Percentiles rank a stretch among this genome's conserved stretches.
Conservation (phyloP, 1,284 basidiomycete species). For the Trichosporon faecale region DNA sequence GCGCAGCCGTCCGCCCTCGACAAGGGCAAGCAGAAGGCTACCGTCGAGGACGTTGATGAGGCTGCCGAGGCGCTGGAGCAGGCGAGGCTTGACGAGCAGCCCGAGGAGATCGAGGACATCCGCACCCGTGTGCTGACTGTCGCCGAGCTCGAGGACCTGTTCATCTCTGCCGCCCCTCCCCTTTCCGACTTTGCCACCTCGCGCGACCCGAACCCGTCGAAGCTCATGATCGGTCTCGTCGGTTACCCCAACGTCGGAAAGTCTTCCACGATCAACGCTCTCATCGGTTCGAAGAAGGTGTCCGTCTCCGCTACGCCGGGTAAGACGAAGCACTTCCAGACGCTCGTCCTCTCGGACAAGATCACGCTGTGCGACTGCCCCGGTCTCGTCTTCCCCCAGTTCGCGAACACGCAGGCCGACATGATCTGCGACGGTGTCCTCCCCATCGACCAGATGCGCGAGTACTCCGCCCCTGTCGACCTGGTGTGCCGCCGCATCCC, state of each 20-base stretch:
- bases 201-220: constrained; percentile 61
- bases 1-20: constrained; percentile 23
- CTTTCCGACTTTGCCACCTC: constrained; percentile 67
- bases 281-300: constrained; percentile 77
- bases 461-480: constrained; percentile 82
- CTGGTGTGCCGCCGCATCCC: constrained; percentile 80
- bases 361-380: constrained; percentile 98
- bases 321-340: constrained; percentile 99
- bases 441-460: constrained; percentile 96
- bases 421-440: constrained; percentile 95
- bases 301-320: constrained; percentile 96
- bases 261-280: constrained; percentile 60
- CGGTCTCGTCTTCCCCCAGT: constrained; percentile 97
- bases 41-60: constrained; percentile 40
- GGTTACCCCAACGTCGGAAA: constrained; percentile 65
- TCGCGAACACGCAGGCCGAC: constrained; percentile 91
- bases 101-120: constrained; percentile 56
- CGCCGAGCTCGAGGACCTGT: constrained; percentile 83
- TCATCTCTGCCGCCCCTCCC: constrained; percentile 72
- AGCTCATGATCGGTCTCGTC: constrained; percentile 66
- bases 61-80: constrained; percentile 33
- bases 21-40: constrained; percentile 42
- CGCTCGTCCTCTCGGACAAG: constrained; percentile 81
- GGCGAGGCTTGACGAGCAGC: constrained; percentile 24
- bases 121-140: constrained; percentile 81